Conservation (phyloP, 495 filamentous ascomycete species). For the Acidomyces sp. region DNA sequence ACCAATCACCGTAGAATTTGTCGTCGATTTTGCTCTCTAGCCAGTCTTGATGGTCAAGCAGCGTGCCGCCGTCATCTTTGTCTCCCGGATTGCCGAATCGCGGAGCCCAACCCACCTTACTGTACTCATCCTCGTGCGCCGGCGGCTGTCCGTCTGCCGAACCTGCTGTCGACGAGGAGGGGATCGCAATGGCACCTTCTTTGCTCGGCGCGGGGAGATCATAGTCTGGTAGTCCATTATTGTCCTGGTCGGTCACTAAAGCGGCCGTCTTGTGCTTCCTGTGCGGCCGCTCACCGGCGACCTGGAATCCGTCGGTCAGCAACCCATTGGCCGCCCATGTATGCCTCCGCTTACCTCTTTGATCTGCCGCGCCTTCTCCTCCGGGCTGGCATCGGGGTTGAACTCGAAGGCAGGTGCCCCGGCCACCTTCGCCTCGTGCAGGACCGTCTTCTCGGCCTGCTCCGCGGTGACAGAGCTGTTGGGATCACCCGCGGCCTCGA, state of each 20-base stretch:
- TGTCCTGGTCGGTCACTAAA: slow-evolving; percentile 58
- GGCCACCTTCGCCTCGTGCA: slow-evolving; percentile 60
- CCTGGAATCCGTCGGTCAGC: too few species aligned
- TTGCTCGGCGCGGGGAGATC: slow-evolving; percentile 66
- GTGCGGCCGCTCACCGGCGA: slow-evolving; percentile 15
- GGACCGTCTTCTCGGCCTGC: slow-evolving; percentile 53
- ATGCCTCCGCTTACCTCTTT: slow-evolving; percentile 55
- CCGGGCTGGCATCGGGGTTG: slow-evolving; percentile 69
- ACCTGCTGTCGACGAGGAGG: slow-evolving; percentile 27
- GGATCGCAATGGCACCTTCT: slow-evolving; percentile 43
- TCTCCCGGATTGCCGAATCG: slow-evolving; percentile 50
- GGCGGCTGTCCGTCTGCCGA: slow-evolving; percentile 39
- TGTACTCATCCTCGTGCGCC: slow-evolving; percentile 48
- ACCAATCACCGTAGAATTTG: slow-evolving; percentile 95
- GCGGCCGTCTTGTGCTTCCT: slow-evolving; percentile 27
- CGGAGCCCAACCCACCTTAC: slow-evolving; percentile 77
- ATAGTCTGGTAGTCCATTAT: slow-evolving; percentile 53
- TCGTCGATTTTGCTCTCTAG: slow-evolving; percentile 78
- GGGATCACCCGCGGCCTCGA: slow-evolving; percentile 59
- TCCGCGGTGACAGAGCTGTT: slow-evolving; percentile 54
- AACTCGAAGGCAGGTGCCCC: slow-evolving; percentile 73
- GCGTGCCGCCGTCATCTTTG: slow-evolving; percentile 44
- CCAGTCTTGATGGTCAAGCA: slow-evolving; percentile 77
- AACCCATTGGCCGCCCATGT: too few species aligned
- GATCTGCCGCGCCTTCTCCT: slow-evolving; percentile 70